These are phyloP conservation scores for Picochlorum sp. DNA, from an alignment of 139 green algal species.

Conservation along the genomic window DNA sequence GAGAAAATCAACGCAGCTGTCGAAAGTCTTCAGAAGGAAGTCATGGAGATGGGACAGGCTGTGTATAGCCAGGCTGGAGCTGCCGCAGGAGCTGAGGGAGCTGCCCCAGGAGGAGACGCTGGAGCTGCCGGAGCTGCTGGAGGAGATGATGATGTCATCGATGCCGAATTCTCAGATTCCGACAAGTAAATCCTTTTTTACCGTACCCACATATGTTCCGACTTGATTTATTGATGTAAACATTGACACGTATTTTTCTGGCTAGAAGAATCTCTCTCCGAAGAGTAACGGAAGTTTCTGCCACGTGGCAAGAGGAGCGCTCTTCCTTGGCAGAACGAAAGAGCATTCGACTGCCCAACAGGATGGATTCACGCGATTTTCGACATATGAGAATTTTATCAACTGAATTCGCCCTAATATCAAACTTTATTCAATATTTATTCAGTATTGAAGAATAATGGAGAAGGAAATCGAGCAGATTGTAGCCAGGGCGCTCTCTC, in stretches of 20 bases:
- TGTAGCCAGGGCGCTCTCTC: background rate
- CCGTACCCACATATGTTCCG: background rate
- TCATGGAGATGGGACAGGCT: constrained; percentile 86
- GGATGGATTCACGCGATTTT: too few species aligned
- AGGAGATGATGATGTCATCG: constrained; percentile 80
- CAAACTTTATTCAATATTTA: background rate
- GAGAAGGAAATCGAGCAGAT: constrained; percentile 1
- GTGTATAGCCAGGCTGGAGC: constrained; percentile 66
- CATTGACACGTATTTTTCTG: too few species aligned
- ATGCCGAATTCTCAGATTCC: constrained; percentile 90
- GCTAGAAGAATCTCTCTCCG: too few species aligned
- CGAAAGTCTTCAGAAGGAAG: constrained; percentile 83
- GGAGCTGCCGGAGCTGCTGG: constrained; percentile 21
- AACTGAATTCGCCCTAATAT: background rate
- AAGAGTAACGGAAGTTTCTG: too few species aligned
- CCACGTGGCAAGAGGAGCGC: too few species aligned
- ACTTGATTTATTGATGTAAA: constrained; percentile 2
- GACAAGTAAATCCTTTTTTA: constrained; percentile 26
- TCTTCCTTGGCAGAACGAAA: too few species aligned
- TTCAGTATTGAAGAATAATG: background rate
- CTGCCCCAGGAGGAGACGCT: constrained; percentile 26
- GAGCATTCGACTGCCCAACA: too few species aligned
- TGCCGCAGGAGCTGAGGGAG: constrained; percentile 17
- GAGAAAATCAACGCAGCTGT: constrained; percentile 81
- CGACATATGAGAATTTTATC: too few species aligned